Conservation (phyloP, 805 yeast species). For the Myxozyma geophila region DNA sequence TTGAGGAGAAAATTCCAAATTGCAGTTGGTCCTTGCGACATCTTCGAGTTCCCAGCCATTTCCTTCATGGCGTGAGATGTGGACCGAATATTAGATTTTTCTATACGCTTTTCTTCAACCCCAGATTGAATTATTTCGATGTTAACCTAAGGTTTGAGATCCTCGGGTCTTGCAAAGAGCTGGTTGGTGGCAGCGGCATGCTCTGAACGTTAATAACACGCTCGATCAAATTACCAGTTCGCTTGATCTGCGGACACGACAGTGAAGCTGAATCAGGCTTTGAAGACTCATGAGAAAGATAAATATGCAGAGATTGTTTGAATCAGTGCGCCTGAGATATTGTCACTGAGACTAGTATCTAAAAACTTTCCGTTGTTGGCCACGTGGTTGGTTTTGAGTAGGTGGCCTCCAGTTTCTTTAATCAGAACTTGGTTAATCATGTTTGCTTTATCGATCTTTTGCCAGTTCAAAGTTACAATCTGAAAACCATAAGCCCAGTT, state of each 20-base stretch:
- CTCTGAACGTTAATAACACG: slow-evolving; percentile 16
- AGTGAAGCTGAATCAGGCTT: not conserved
- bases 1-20: slow-evolving; percentile 5
- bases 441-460: slow-evolving; percentile 64
- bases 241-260: not conserved
- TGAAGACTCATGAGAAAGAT: not conserved
- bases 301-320: not conserved
- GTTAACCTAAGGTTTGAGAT: slow-evolving; percentile 19
- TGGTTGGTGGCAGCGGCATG: slow-evolving; percentile 17
- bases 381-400: slow-evolving; percentile 14
- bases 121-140: slow-evolving; percentile 14
- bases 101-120: slow-evolving; percentile 9
- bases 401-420: slow-evolving; percentile 43
- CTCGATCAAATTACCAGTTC: slow-evolving; percentile 11
- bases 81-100: slow-evolving; percentile 8
- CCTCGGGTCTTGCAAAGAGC: not conserved
- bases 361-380: not conserved
- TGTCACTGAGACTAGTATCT: slow-evolving; percentile 3
- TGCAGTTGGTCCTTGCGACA: slow-evolving; percentile 9
- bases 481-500: slow-evolving; percentile 88
- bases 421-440: slow-evolving; percentile 64
- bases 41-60: slow-evolving; percentile 3
- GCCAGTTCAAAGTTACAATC: slow-evolving; percentile 97
- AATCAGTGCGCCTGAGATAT: slow-evolving; percentile 1
- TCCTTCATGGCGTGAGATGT: slow-evolving; percentile 9